Base-by-base conservation (phyloP, 1,284 basidiomycete species). In the Exobasidium cylindrosporum region DNA sequence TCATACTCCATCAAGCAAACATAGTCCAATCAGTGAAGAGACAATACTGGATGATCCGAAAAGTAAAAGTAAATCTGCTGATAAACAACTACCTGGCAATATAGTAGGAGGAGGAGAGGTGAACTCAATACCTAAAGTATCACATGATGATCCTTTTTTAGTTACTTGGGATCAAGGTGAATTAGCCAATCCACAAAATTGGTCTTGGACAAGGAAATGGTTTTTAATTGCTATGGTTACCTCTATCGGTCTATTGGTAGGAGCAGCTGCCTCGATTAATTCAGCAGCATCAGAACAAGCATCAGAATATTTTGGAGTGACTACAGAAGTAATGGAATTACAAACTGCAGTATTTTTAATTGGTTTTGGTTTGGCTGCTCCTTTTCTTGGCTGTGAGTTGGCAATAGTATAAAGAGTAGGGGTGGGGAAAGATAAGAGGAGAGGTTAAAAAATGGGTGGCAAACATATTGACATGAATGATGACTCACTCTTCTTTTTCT, bases 241-340 rank as follows among this genome's bases (percentile, higher is more conserved):
- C 17, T 21, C 23, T 7, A 58, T 58, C 17, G 56, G 10, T 1
- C 24, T 58, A 10, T 23, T 56, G 28, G 56, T 58, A 24, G 56
- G 56, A 24, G 57, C 57, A 32, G 56, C 53, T n/a, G 56, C 56
- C 24, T 21, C 24, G 50, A 58, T 58, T n/a, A 26, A 58, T 55
- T 58, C 56, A 23, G 57, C 56, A 7, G 49, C 56, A 10, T 24
- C 56, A 10, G 10, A 54, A 14, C 10, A 32, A 32, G 56, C 56
- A 10, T 35, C 56, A 10, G 13, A 23, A 14, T 7, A 14, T 7
- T 58, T 58, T 26, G 56, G 52, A 7, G 56, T 58, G 3, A 10
- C 21, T 10, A 17, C n/a, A 57, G 56, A 58, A 55, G 49, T 58
- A 17, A 35, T 58, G n/a, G 56, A 58, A 2, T 24, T 58, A 10